Base-by-base conservation (phyloP, 495 filamentous ascomycete genomes). In the Evansstolkia leycettana region DNA sequence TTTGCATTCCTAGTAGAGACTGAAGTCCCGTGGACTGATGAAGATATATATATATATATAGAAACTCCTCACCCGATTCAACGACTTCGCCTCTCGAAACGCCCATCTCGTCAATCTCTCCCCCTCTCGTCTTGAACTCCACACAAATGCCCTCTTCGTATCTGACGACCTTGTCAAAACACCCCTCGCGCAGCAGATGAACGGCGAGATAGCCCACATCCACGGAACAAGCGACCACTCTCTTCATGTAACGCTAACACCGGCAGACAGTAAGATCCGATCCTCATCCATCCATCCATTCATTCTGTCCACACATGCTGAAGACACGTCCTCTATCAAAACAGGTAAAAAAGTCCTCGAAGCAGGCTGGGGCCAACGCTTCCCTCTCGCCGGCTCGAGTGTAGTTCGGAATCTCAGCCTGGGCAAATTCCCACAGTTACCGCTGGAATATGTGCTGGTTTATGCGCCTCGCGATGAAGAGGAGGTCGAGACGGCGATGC, bases 361-460 rank as follows among this genome's bases (percentile, higher is more conserved):
- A 39, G 75, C 73, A 28, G 82, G 85, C 13, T 93, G 84, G 85
- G 87, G 82, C n/a, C 73, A 94, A 55, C 65, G 85, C n/a, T 85
- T 93, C 56, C 82, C 82, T 1, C 66, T 93, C 40, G 76, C 82
- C 2, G 75, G 76, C 40, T 72, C 66, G 16, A 23, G 20, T 9
- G 20, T 9, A 9, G 5, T 23, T 4, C 20, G 48, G 62, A 38
- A 46, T 64, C 37, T 83, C 71, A 43, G 68, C 73, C 34, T 50
- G 7, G 55, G 55, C 2, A 43, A 38, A 7, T 13, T 37, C 18
- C 31, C 47, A 1, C 29, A 43, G 24, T 9, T 59, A 4, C 81
- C 83, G 1, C 52, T 55, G 8, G 79, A 78, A 19, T 92, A 82
- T 54, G 53, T 82, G 26, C 68, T 23, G 20, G 9, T 95, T 10